Evolutionary conservation across 2,329 filamentous ascomycete genomes (phyloP), one percentile per base, ranked within the genome.

Genomic region (Exophiala oligosperma): DNA sequence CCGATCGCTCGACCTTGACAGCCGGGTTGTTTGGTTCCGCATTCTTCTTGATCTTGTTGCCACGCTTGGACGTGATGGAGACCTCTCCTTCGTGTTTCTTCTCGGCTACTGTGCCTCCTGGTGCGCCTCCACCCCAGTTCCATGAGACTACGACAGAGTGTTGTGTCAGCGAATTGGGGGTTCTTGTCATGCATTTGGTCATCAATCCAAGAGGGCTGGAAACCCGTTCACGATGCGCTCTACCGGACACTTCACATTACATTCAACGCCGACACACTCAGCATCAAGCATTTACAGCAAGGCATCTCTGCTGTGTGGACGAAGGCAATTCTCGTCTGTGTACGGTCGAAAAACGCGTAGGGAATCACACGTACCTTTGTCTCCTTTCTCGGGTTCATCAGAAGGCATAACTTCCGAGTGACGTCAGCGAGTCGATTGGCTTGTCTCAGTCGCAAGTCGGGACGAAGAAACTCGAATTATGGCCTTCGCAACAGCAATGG

Each of bases 41-140:
- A 40, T 83, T 84, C 74, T 84, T 86, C 73, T 82, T 84, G 70
- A 88, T 81, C 28, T 80, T 84, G 70, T 88, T 88, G 65, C 85
- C 84, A 51, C 76, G 76, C 68, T 87, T 81, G 44, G 84, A 83
- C 66, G 82, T 78, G 66, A 88, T 84, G 50, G 81, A 77, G 52
- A 87, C 73, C 66, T 85, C 79, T 71, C 84, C 85, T 38, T 84
- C 73, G 29, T 79, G 77, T 71, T 84, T 80, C 60, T 76, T 78
- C 73, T 82, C 81, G 62, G 78, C 78, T 55, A 84, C 84, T 46
- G 77, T 81, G 59, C 85, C 86, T 52, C 76, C 75, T 1, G 85
- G 84, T 23, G 79, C 73, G 56, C 79, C 77, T 57, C 77, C 76
- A 57, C 77, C 77, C 83, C 83, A 87, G 69, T 80, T 78, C 85